Evolutionary conservation across 2,329 filamentous ascomycete species (phyloP), one percentile per base, ranked within the genome.

Genomic region (Ceratocystis huliohia): DNA sequence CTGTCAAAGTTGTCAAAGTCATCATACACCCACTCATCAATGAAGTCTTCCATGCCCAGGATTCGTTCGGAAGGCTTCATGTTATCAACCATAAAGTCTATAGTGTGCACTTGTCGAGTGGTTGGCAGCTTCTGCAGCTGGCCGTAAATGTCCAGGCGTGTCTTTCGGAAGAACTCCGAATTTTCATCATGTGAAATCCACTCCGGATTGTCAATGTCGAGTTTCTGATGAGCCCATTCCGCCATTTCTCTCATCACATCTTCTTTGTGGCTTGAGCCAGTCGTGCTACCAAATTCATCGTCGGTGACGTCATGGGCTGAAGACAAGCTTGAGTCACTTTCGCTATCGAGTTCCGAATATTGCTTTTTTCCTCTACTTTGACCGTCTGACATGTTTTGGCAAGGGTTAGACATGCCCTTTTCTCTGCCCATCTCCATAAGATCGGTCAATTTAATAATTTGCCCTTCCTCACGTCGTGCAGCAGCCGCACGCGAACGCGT

Each of bases 21-120:
- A 2, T 77, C 78, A 46, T 83, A 80, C 45, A 17, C n/a, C 25
- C 79, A 79, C 2, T 78, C 75, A 74, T 88, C 75, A 15, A 89
- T 74, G 70, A 93, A 92, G 72, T 93, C 88, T 1, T 81, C 83
- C 78, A 91, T 89, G 25, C 81, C 81, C 69, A 81, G 89, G 68
- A 87, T 84, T 28, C 81, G 76, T 75, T 91, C 88, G 1, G 80
- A 80, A 4, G 86, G 85, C 68, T 89, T 86, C 72, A 89, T 82
- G 73, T 92, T 92, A 74, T 92, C 89, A 70, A 59, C 56, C 28
- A 59, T 30, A 53, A 64, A 64, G 15, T 64, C 62, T 20, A 64
- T 25, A 5, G 33, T 50, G 22, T 33, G 25, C 15, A 46, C 45
- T 46, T 64, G 62, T 8, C 62, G 44, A 7, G 62, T 45, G 20